These are phyloP conservation scores for Terana coerulea DNA, from an alignment of 768 basidiomycete genomes.

Conservation along the genomic window DNA sequence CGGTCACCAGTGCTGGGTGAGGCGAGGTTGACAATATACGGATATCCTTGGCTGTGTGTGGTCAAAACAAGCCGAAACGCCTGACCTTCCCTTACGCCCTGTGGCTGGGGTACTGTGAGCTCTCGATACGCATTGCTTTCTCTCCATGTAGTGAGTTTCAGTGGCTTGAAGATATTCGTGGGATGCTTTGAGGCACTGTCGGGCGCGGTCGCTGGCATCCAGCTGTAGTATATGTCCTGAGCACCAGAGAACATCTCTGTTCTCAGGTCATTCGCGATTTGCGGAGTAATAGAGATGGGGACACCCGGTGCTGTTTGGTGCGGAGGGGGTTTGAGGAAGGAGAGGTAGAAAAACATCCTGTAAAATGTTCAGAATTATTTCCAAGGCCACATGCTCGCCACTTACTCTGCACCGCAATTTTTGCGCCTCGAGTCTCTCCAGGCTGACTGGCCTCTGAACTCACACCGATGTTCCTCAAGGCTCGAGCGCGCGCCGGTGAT, in stretches of 20 bases:
- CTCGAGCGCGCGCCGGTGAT: background rate
- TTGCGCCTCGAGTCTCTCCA: background rate
- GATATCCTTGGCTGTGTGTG: constrained; percentile 26
- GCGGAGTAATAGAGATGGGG: constrained; percentile 66
- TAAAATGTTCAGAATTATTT: background rate
- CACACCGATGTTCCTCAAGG: background rate
- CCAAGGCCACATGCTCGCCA: no score
- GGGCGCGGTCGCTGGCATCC: constrained; percentile 33
- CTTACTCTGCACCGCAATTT: background rate
- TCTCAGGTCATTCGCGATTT: constrained; percentile 86
- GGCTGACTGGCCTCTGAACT: background rate
- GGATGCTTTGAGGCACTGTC: constrained; percentile 12
- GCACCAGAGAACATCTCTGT: constrained; percentile 60
- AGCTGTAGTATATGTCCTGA: constrained; percentile 69
- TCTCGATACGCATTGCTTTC: constrained; percentile 70
- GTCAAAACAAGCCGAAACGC: constrained; percentile 65
- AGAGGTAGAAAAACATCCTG: constrained; percentile 83
- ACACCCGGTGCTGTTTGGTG: constrained; percentile 32
- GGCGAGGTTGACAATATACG: constrained; percentile 40
- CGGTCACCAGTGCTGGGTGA: constrained; percentile 35
- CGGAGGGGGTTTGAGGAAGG: constrained; percentile 86
- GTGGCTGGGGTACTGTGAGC: constrained; percentile 63
- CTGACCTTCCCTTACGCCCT: constrained; percentile 46
- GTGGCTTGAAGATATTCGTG: constrained; percentile 34
- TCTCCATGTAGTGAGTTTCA: constrained; percentile 75